phyloP scores from a whole-genome alignment of 2,329 filamentous ascomycete genomes.

The Phaeosphaeriaceae sp. region DNA sequence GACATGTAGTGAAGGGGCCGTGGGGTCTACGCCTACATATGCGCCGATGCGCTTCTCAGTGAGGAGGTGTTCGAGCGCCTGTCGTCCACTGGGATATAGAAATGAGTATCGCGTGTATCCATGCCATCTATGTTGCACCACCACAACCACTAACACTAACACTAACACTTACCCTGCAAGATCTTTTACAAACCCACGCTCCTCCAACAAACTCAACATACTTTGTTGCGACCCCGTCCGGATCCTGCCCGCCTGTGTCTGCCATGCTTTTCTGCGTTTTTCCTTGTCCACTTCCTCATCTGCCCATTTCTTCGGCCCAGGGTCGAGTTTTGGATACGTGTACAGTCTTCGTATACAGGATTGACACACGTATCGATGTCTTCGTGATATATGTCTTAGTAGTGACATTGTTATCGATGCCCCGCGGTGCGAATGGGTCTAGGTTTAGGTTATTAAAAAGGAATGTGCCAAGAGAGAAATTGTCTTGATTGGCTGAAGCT shows the following conservation, averaged over 20 bases:
- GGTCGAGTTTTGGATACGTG: no score
- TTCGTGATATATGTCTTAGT: slow-evolving; percentile 35
- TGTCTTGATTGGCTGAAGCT: slow-evolving; percentile 28
- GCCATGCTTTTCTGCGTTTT: slow-evolving; percentile 29
- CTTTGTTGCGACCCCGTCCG: slow-evolving; percentile 39
- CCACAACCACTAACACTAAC: no score
- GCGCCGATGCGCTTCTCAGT: slow-evolving; percentile 70
- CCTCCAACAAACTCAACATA: slow-evolving; percentile 70
- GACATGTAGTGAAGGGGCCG: slow-evolving; percentile 77
- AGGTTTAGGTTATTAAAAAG: slow-evolving; percentile 21
- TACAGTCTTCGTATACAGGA: slow-evolving; percentile 32
- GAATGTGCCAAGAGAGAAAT: slow-evolving; percentile 18
- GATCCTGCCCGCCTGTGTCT: slow-evolving; percentile 37
- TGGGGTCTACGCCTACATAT: slow-evolving; percentile 85
- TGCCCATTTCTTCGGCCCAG: slow-evolving; percentile 26
- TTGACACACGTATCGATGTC: slow-evolving; percentile 34
- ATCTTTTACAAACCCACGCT: slow-evolving; percentile 76
- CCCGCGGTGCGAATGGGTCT: slow-evolving; percentile 8
- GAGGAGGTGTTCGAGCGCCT: slow-evolving; percentile 68
- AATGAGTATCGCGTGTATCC: slow-evolving; percentile 16
- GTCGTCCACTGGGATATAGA: slow-evolving; percentile 48
- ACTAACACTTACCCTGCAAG: slow-evolving; percentile 68
- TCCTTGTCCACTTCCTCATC: slow-evolving; percentile 23
- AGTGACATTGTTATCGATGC: slow-evolving; percentile 38
- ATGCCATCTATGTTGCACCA: no score